Percentiles rank a stretch among this genome's conserved stretches.
phyloP scores from a whole-genome alignment of 2,329 filamentous ascomycete genomes.

The Sporothrix humicola region DNA sequence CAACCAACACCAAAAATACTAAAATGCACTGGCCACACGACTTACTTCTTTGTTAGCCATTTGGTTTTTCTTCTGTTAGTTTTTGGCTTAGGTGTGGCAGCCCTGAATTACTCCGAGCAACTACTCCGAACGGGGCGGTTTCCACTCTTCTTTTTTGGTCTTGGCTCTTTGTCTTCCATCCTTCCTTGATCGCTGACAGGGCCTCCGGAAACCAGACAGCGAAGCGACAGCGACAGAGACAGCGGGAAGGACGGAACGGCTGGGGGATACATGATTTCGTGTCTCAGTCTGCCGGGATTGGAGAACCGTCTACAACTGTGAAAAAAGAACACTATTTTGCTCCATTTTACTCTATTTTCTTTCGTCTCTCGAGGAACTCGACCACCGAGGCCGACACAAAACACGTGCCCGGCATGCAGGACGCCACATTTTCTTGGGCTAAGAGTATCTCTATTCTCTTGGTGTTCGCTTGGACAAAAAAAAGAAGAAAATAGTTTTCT shows the following conservation, averaged over 20 bases:
- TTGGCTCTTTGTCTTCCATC: neutral
- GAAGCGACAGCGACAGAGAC: neutral
- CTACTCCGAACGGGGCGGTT: neutral
- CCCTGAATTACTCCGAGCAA: constrained; percentile 7
- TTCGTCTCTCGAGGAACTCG: neutral
- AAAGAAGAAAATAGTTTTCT: neutral
- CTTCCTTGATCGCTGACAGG: neutral
- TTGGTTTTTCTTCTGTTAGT: too few species aligned
- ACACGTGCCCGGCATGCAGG: neutral
- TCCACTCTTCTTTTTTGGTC: neutral
- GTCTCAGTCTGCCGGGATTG: neutral
- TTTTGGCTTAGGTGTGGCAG: too few species aligned
- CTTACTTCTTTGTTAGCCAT: neutral
- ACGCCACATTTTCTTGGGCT: constrained; percentile 1
- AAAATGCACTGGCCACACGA: too few species aligned
- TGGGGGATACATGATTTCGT: neutral
- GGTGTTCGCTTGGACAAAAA: neutral
- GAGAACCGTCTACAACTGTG: neutral
- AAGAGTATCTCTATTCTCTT: neutral
- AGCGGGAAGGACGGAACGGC: neutral
- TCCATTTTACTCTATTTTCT: neutral
- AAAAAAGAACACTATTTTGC: neutral
- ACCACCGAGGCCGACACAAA: neutral
- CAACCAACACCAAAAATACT: too few species aligned
- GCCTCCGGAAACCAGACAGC: neutral